Evolutionary conservation across 2,329 filamentous ascomycete species (phyloP).

Genomic region (Fusarium tuaranense): DNA sequence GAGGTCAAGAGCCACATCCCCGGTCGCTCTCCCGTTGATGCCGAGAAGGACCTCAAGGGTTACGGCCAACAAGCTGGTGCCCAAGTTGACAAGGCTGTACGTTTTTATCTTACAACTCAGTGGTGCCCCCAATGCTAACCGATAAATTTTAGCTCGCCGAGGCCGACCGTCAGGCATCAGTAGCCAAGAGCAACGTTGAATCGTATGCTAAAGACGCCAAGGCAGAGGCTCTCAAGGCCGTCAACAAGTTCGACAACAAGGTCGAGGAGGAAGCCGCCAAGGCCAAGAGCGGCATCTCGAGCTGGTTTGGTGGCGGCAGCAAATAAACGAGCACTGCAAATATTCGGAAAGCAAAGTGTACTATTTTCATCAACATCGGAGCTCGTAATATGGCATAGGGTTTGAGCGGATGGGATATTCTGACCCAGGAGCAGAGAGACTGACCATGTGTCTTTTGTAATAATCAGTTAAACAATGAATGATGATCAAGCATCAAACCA

Average conservation of each 20-base stretch:
- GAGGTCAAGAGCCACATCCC: slow-evolving; percentile 76
- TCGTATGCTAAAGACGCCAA: slow-evolving; percentile 72
- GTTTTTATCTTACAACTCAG: slow-evolving; percentile 45
- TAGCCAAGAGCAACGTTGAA: slow-evolving; percentile 71
- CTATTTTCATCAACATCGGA: slow-evolving; percentile 24
- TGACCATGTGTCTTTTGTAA: slow-evolving; percentile 10
- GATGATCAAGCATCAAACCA: not conserved
- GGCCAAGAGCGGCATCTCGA: slow-evolving; percentile 84
- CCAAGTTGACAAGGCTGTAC: slow-evolving; percentile 77
- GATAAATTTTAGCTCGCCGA: slow-evolving; percentile 56
- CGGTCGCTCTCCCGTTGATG: slow-evolving; percentile 66
- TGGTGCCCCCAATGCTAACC: slow-evolving; percentile 3
- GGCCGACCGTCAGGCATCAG: slow-evolving; percentile 71
- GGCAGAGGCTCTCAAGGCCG: slow-evolving; percentile 75
- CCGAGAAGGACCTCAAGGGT: slow-evolving; percentile 71
- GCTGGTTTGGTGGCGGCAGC: slow-evolving; percentile 80
- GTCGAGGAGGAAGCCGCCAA: slow-evolving; percentile 83
- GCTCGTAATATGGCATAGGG: slow-evolving; percentile 6
- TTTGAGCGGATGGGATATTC: slow-evolving; percentile 20
- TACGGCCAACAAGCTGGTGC: slow-evolving; percentile 64
- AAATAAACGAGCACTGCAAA: slow-evolving; percentile 41
- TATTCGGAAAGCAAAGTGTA: slow-evolving; percentile 17
- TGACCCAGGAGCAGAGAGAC: slow-evolving; percentile 22
- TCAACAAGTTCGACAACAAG: slow-evolving; percentile 85
- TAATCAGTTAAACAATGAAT: not conserved